Evolutionary conservation across 2,329 filamentous ascomycete species (phyloP), one percentile per base, ranked within the genome.

Genomic region (Cordyceps militaris): DNA sequence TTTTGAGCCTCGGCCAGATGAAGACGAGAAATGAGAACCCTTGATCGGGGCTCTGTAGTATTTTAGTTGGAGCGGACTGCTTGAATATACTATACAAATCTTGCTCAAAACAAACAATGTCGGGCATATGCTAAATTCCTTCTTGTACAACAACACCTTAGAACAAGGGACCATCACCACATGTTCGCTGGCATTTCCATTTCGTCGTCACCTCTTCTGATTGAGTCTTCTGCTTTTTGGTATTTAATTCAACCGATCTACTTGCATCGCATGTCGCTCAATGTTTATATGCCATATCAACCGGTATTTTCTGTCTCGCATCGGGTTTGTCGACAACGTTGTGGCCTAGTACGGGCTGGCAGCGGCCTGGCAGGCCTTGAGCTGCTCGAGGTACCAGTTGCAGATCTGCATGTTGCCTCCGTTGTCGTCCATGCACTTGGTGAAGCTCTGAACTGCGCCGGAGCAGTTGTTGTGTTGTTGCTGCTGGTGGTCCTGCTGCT

Each of bases 331-430:
- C 26, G 13, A 11, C 13, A 8, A 4, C n/a, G 7, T 2, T n/a
- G 2, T 7, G 1, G 23, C 60, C 71, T 84, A 90, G 76, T 90
- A 89, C 66, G 78, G 84, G 74, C 79, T 84, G 57, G 89, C 86
- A 66, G 89, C 88, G 63, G 83, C 77, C 79, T 93, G 89, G 81
- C 89, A 93, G 58, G 89, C 88, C 81, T 92, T 93, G 74, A 99
- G 81, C 83, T 99, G 93, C 74, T 99, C 94, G 67, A 99, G 78
- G 74, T 99, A 99, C 92, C 93, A 99, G 65, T 89, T 88, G 79
- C 94, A 99, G 71, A 97, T 95, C 71, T 88, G 87, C 87, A 99
- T 85, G 76, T 94, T 91, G 66, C 94, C 94, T 71, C 85, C 79
- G 74, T 99, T 88, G 70, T 97, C 89, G 74, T 97, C 92, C 87